These are phyloP conservation scores for Fusarium globosum DNA, from an alignment of 2,329 filamentous ascomycete species.

Conservation along the genomic window DNA sequence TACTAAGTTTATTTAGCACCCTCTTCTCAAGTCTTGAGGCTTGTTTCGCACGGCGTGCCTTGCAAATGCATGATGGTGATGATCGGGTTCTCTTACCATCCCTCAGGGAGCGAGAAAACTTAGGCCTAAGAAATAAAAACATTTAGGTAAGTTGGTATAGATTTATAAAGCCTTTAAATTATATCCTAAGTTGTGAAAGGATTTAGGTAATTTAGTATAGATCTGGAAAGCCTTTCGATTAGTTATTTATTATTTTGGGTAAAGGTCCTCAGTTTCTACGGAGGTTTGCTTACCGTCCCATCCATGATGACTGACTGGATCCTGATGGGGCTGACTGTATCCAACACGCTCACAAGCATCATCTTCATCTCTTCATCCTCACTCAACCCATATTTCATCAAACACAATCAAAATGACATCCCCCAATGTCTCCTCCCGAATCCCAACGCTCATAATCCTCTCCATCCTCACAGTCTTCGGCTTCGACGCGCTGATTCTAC, in stretches of 20 bases:
- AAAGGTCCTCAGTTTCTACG: too few species aligned
- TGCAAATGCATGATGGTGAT: background rate
- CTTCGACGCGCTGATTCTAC: constrained; percentile 37
- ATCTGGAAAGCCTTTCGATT: too few species aligned
- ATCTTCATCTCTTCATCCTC: background rate
- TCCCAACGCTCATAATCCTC: constrained; percentile 29
- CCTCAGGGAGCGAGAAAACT: background rate
- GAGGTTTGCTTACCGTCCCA: too few species aligned
- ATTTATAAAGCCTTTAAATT: too few species aligned
- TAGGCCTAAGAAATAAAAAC: background rate
- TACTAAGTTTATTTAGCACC: background rate
- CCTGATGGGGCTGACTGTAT: constrained; percentile 13
- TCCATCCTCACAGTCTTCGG: constrained; percentile 31
- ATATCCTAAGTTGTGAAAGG: too few species aligned
- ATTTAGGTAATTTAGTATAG: too few species aligned
- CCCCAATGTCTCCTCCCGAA: constrained; percentile 12
- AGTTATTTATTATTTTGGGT: too few species aligned
- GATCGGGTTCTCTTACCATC: background rate
- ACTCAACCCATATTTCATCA: background rate
- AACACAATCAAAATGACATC: constrained; percentile 1
- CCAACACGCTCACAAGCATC: background rate
- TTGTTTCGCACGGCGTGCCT: too few species aligned
- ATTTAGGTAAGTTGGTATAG: rapidly evolving
- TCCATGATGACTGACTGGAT: background rate
- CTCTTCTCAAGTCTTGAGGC: too few species aligned